Percentiles rank a stretch among this genome's conserved stretches.
These are phyloP conservation scores for Acorus gramineus DNA, from an alignment of 106 monocot species.

Conservation along the genomic window DNA sequence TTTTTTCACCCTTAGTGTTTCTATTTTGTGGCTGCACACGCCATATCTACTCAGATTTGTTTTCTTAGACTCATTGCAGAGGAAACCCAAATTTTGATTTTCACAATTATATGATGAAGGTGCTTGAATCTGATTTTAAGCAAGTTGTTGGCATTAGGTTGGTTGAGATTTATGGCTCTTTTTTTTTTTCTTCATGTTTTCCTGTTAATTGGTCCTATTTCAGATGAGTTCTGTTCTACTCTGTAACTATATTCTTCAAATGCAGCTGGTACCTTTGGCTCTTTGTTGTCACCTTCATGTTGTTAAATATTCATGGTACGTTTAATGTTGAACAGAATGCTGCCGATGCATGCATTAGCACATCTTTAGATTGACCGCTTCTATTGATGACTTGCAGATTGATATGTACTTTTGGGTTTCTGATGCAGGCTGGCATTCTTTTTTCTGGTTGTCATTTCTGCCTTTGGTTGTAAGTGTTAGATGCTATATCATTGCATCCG, in stretches of 20 bases:
- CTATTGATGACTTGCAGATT: too few species aligned
- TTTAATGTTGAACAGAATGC: too few species aligned
- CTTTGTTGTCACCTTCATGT: slow-evolving; percentile 6
- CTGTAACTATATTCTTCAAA: background rate
- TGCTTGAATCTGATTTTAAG: slow-evolving; percentile 3
- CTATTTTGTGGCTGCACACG: too few species aligned
- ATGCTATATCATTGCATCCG: too few species aligned
- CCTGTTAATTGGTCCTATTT: background rate
- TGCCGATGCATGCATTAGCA: background rate
- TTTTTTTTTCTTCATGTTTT: too few species aligned
- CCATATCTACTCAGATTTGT: too few species aligned
- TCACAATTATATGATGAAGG: background rate
- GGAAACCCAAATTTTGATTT: background rate
- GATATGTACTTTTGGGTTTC: background rate
- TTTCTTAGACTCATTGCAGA: background rate
- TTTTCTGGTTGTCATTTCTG: too few species aligned
- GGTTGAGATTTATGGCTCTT: background rate
- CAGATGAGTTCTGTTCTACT: background rate
- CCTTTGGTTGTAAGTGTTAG: background rate
- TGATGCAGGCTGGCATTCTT: background rate
- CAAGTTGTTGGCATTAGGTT: background rate
- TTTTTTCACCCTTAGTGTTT: too few species aligned
- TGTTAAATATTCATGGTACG: too few species aligned
- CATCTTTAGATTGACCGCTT: too few species aligned
- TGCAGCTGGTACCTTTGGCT: slow-evolving; percentile 3